Evolutionary conservation across 805 yeast species (phyloP).

Genomic region (Wickerhamomyces bovis): DNA sequence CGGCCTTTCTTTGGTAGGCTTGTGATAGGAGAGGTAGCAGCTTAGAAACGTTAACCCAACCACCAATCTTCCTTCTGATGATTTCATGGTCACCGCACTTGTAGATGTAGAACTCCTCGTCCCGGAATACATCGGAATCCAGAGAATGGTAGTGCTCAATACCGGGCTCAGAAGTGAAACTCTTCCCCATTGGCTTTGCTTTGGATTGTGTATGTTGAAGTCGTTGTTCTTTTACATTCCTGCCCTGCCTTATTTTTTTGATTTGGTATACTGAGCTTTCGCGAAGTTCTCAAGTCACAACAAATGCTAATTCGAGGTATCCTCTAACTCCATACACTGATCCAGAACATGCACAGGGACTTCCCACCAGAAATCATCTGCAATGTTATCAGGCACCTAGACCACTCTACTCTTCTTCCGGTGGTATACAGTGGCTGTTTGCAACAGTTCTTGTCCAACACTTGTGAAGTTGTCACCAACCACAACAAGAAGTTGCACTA

Average conservation of each 20-base stretch:
- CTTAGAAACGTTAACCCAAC: constrained; percentile 20
- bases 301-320: too few species aligned
- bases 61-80: constrained; percentile 18
- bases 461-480: background rate
- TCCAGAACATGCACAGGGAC: background rate
- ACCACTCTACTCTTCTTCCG: background rate
- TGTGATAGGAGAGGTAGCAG: constrained; percentile 3
- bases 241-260: too few species aligned
- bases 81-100: background rate
- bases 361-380: background rate
- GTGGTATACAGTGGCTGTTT: background rate
- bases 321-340: too few species aligned
- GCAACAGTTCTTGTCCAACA: background rate
- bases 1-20: background rate
- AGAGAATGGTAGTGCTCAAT: background rate
- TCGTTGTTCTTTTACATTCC: too few species aligned
- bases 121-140: constrained; percentile 3
- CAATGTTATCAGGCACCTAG: background rate
- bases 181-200: background rate
- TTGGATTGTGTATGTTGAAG: too few species aligned
- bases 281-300: too few species aligned
- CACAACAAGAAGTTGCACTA: background rate
- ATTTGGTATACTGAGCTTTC: too few species aligned
- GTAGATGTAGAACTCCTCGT: constrained; percentile 11
- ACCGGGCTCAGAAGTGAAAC: constrained; percentile 2